A percentile compares a stretch with the other conserved stretches of the same genome.
These are phyloP conservation scores for Parathielavia appendiculata DNA, from an alignment of 495 filamentous ascomycete species.

Conservation along the genomic window DNA sequence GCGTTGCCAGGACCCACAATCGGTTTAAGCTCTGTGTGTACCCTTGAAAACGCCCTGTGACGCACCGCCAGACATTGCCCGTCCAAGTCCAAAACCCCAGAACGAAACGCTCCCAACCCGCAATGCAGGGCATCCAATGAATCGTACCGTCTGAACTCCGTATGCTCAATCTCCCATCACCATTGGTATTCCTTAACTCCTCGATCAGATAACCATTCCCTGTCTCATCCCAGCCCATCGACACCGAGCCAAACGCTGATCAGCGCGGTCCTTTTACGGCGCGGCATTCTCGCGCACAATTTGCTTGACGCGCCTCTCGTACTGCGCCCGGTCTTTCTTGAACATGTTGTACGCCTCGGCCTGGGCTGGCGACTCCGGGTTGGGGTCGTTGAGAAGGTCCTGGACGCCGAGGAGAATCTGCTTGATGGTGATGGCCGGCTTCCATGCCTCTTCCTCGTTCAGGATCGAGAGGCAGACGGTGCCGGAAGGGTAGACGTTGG, in stretches of 20 bases:
- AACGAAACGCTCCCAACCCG: constrained; percentile 7
- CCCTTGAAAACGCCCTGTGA: not conserved
- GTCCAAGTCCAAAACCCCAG: not conserved
- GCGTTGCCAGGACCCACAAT: constrained; percentile 2
- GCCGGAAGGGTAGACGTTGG: constrained; percentile 97
- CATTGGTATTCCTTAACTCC: constrained; percentile 28
- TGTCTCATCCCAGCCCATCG: not conserved
- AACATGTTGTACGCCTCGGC: constrained; percentile 97
- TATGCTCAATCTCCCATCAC: constrained; percentile 10
- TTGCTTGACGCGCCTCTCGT: constrained; percentile 79
- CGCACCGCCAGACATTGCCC: not conserved
- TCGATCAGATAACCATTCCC: constrained; percentile 9
- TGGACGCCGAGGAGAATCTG: constrained; percentile 95
- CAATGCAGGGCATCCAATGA: not conserved
- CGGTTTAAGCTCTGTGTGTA: not conserved
- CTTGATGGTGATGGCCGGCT: constrained; percentile 96
- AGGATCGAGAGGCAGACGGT: constrained; percentile 96
- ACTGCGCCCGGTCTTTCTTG: constrained; percentile 81
- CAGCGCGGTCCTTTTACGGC: constrained; percentile 21
- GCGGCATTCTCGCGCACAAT: constrained; percentile 85
- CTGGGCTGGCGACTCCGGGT: constrained; percentile 94
- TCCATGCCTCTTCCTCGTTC: constrained; percentile 98
- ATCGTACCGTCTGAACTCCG: constrained; percentile 20
- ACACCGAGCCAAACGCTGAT: not conserved
- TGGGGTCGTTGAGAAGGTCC: constrained; percentile 91